Conservation (phyloP, 2,329 filamentous ascomycete genomes). For the Venturia carpophila region DNA sequence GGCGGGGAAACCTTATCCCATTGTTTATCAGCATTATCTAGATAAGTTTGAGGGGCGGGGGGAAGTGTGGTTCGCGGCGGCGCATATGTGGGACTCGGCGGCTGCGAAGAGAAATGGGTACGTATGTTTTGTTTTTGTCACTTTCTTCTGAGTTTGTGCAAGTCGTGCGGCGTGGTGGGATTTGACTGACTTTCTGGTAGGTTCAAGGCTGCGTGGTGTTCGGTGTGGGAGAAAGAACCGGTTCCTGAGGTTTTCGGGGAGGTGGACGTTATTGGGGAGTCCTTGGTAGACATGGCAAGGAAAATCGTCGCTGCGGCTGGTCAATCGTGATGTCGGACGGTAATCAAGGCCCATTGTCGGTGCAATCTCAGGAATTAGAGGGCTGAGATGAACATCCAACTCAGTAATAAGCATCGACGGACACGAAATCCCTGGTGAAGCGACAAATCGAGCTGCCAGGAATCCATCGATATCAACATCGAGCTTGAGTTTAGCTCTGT, state of each 20-base stretch:
- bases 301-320: not conserved
- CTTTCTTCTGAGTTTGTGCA: too few species aligned
- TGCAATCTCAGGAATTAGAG: too few species aligned
- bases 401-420: too few species aligned
- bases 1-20: not conserved
- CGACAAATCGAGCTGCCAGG: too few species aligned
- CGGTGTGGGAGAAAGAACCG: not conserved
- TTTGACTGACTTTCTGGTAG: not conserved
- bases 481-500: too few species aligned
- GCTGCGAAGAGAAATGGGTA: not conserved
- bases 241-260: not conserved
- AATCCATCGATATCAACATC: too few species aligned
- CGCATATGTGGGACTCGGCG: conserved; percentile 6
- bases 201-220: not conserved
- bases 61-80: not conserved
- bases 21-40: not conserved
- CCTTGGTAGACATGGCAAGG: not conserved
- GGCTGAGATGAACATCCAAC: too few species aligned
- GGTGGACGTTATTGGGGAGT: not conserved
- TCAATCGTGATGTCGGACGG: not conserved
- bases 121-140: not conserved
- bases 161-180: not conserved
- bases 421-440: too few species aligned
- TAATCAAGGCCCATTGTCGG: too few species aligned
- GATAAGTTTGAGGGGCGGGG: not conserved